Evolutionary conservation across 345 rosid species (phyloP).

Genomic region (Trapa incisa): DNA sequence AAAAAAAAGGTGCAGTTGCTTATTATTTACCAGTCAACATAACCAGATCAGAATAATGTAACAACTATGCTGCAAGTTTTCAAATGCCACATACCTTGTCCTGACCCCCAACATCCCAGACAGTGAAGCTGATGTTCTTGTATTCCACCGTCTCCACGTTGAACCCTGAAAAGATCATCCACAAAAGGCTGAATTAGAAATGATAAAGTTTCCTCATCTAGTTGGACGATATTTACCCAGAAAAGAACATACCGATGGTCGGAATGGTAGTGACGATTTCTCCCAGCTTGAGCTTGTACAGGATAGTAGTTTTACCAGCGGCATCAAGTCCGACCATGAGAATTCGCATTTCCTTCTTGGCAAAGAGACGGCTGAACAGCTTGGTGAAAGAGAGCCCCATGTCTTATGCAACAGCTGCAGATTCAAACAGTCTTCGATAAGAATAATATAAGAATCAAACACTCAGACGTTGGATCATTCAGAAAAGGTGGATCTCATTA

Average conservation of each 20-base stretch:
- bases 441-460: background rate
- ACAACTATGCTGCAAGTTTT: background rate
- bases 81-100: constrained; percentile 36
- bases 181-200: background rate
- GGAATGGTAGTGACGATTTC: constrained; percentile 70
- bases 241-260: constrained; percentile 38
- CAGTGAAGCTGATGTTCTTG: constrained; percentile 70
- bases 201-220: background rate
- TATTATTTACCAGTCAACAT: background rate
- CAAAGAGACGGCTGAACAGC: constrained; percentile 50
- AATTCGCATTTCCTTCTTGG: constrained; percentile 33
- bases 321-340: constrained; percentile 28
- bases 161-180: constrained; percentile 26
- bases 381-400: constrained; percentile 63
- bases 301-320: constrained; percentile 50
- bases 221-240: too few relatives aligned
- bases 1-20: background rate
- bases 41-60: background rate
- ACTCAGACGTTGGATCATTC: background rate
- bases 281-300: constrained; percentile 63
- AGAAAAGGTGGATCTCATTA: background rate
- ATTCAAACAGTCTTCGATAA: too few relatives aligned
- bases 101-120: constrained; percentile 78
- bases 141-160: constrained; percentile 72
- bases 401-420: constrained; percentile 9